A percentile compares a stretch with the other conserved stretches of the same genome.
These are phyloP conservation scores for Xylaria polymorpha DNA, from an alignment of 2,329 filamentous ascomycete genomes.

Conservation along the genomic window DNA sequence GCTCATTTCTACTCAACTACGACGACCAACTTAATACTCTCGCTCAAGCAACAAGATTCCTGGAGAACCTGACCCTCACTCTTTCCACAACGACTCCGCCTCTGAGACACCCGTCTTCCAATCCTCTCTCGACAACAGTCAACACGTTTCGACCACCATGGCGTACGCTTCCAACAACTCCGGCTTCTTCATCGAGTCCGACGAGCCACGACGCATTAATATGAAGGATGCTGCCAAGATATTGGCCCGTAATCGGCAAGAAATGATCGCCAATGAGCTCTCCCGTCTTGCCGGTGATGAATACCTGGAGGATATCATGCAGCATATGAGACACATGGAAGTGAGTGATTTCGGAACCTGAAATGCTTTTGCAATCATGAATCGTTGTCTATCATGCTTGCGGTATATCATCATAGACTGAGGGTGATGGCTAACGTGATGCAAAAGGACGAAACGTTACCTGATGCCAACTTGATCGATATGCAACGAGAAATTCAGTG, in stretches of 20 bases:
- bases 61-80: conserved; percentile 64
- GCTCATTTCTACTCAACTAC: conserved; percentile 55
- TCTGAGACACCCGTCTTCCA: conserved; percentile 44
- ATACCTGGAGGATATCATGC: conserved; percentile 93
- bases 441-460: conserved; percentile 79
- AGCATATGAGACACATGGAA: conserved; percentile 97
- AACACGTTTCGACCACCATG: conserved; percentile 55
- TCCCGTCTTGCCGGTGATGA: conserved; percentile 87
- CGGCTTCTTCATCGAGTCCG: conserved; percentile 68
- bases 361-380: conserved; percentile 28
- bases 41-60: conserved; percentile 58
- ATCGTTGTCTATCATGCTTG: background rate
- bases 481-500: conserved; percentile 99
- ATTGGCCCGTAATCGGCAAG: conserved; percentile 84
- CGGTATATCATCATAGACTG: background rate
- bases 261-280: conserved; percentile 88
- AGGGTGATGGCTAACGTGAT: conserved; percentile 33
- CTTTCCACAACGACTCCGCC: conserved; percentile 53
- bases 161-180: conserved; percentile 59
- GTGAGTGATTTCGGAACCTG: conserved; percentile 54
- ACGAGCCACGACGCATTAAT: conserved; percentile 69
- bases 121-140: conserved; percentile 47
- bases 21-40: conserved; percentile 53
- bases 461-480: conserved; percentile 97
- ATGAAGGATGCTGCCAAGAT: conserved; percentile 81